Base-by-base conservation (phyloP, 495 filamentous ascomycete species). In the Melanomma pulvis-pyrius region DNA sequence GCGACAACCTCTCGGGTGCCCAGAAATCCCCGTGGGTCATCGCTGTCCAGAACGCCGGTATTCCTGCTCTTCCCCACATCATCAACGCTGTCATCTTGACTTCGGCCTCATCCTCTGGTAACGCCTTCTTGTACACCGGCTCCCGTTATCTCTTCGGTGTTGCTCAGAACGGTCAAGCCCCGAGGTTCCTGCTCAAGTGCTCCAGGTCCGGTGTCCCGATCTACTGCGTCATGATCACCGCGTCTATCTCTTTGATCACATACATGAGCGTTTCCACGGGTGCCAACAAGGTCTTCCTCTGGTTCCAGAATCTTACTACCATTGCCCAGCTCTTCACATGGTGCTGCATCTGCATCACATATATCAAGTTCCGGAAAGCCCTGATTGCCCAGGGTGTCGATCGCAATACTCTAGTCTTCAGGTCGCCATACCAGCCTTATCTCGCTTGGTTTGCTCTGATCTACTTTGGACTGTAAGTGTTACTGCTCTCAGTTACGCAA, bases 121-220 rank as follows among this genome's bases (percentile, higher is more conserved):
- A 96, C 71, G 87, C 89, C 1, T 92, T 90, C 80, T 80, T 92
- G 58, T 93, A 91, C 78, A 91, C 88, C 32, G 90, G 88, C n/a
- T 89, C 86, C 0, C 85, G 91, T n/a, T 88, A 88, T 59, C 81
- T 93, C 7, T 89, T 90, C 71, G 86, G 86, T 21, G 82, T 91
- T 66, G 87, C 89, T 0, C 73, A 82, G 30, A 81, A 86, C 57
- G 83, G 87, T 7, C 85, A 87, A 34, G 90, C 90, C 0, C 90
- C 90, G 0, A 72, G 71, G 0, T 65, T 87, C 61, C 82, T 92
- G 65, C 74, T 80, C 28, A 75, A 63, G 21, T 88, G 84, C 30
- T 84, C 81, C 46, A 78, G 74, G 34, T 74, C 76, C 21, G 88
- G 88, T 17, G 87, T 90, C 8, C 88, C 88, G 0, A 86, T 82